These are phyloP conservation scores for Daucus carota DNA, from an alignment of 129 eudicot genomes.

Conservation along the genomic window DH1_v3.0 NC_030382.2:47697001-47697500, in stretches of 20 bases:
- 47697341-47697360: no score
- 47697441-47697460: slow-evolving; percentile 52
- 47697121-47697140: background rate
- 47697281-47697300: no score
- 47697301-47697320: no score
- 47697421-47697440: slow-evolving; percentile 61
- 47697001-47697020: slow-evolving; percentile 11
- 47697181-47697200: background rate
- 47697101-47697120: background rate
- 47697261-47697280: no score
- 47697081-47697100: slow-evolving; percentile 13
- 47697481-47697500: slow-evolving; percentile 55
- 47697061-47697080: slow-evolving; percentile 12
- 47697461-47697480: slow-evolving; percentile 47
- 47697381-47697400: no score
- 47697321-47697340: no score
- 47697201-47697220: background rate
- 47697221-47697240: background rate
- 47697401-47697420: no score
- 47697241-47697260: no score
- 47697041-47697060: slow-evolving; percentile 20
- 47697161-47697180: background rate
- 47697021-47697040: slow-evolving; percentile 20
- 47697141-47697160: background rate
- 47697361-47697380: no score